These are phyloP conservation scores for Gardenia jasminoides DNA, from an alignment of 257 asterid species.

Conservation along the genomic window DNA sequence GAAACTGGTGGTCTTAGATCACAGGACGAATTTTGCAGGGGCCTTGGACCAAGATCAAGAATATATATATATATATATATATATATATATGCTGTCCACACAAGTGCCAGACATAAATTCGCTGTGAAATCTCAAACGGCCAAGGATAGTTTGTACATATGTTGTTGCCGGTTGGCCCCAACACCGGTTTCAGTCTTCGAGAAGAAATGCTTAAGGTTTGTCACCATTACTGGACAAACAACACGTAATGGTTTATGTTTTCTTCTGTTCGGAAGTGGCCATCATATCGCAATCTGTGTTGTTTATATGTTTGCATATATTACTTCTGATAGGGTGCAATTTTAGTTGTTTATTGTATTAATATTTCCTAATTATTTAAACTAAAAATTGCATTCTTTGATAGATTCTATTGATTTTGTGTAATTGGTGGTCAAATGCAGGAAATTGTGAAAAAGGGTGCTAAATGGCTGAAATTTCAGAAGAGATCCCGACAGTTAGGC, in stretches of 20 bases:
- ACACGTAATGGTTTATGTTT: slow-evolving; percentile 5
- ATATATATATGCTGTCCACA: background rate
- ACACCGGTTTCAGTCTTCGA: background rate
- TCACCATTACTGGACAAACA: slow-evolving; percentile 6
- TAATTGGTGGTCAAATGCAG: no score
- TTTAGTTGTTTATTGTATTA: no score
- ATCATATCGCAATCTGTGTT: background rate
- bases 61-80: no score
- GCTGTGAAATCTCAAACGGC: no score
- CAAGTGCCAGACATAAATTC: slow-evolving; percentile 9
- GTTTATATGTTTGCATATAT: no score
- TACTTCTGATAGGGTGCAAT: no score
- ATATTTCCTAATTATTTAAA: no score
- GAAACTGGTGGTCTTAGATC: background rate
- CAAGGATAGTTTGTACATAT: background rate
- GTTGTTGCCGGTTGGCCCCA: background rate
- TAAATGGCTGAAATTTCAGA: no score
- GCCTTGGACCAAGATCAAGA: background rate
- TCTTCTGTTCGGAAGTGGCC: background rate
- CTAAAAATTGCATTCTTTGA: no score
- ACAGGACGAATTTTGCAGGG: background rate
- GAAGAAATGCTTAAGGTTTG: slow-evolving; percentile 4
- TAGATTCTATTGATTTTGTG: no score
- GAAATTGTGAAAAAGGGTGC: no score
- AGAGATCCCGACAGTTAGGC: no score